Conservation (phyloP, 768 basidiomycete genomes). For the Peribolospora kevripleyi region DNA sequence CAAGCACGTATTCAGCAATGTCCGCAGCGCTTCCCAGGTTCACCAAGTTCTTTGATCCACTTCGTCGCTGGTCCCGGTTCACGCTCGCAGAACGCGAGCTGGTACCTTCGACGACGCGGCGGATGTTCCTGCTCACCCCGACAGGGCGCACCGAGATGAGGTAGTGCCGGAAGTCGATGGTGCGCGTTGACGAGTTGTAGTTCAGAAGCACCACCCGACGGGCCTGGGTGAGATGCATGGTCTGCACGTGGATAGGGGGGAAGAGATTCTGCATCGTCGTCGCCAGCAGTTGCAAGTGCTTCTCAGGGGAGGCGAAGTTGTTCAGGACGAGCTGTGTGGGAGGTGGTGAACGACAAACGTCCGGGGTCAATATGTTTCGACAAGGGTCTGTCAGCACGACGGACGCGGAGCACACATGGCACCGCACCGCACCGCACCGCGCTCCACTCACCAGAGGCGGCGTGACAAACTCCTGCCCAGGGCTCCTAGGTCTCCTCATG, state of each 20-base stretch:
- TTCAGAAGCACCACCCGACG: slow-evolving; percentile 81
- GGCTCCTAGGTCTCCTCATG: slow-evolving; percentile 41
- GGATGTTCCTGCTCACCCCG: slow-evolving; percentile 75
- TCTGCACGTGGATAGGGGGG: slow-evolving; percentile 46
- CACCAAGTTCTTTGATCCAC: slow-evolving; percentile 23
- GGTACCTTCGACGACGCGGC: slow-evolving; percentile 51
- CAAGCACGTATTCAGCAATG: slow-evolving; percentile 77
- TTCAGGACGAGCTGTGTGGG: slow-evolving; percentile 49
- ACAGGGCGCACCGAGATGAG: slow-evolving; percentile 85
- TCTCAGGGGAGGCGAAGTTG: slow-evolving; percentile 56
- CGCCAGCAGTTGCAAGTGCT: slow-evolving; percentile 71
- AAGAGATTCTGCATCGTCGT: slow-evolving; percentile 92
- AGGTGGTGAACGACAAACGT: not conserved
- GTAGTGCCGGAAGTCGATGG: slow-evolving; percentile 81
- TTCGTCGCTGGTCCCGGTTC: slow-evolving; percentile 1
- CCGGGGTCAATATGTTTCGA: not conserved
- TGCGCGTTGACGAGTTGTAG: slow-evolving; percentile 63
- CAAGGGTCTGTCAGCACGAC: not conserved
- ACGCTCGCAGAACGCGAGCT: slow-evolving; percentile 7
- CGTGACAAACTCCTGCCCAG: slow-evolving; percentile 73
- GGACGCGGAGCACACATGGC: not conserved
- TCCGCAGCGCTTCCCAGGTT: slow-evolving; percentile 79
- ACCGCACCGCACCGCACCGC: not conserved
- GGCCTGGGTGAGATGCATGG: slow-evolving; percentile 56
- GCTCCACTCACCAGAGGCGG: slow-evolving; percentile 51